These are phyloP conservation scores for Poa pratensis DNA, from an alignment of 176 grass and related monocot genomes.

Conservation along the genomic window DNA sequence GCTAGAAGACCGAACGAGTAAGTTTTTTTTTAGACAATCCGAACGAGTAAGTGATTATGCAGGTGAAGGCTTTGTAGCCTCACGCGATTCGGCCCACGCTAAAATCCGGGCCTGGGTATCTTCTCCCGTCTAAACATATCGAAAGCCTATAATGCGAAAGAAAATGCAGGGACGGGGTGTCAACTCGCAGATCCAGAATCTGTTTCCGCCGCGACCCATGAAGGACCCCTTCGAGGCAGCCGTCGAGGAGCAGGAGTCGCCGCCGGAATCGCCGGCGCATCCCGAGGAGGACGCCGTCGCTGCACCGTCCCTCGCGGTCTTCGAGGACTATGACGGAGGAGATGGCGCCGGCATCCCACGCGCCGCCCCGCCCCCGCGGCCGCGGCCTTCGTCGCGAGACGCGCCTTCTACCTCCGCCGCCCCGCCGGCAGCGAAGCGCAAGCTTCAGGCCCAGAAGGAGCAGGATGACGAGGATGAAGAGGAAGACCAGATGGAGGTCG, in stretches of 20 bases:
- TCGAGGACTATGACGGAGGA: constrained; percentile 51
- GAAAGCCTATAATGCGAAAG: too few relatives aligned
- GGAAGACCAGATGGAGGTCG: constrained; percentile 95
- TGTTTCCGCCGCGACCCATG: constrained; percentile 41
- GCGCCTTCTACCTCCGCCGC: constrained; percentile 25
- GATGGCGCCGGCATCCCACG: constrained; percentile 27
- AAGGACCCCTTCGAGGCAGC: constrained; percentile 98
- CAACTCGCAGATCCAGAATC: background rate
- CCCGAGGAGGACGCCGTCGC: constrained; percentile 49
- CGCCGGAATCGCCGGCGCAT: constrained; percentile 66
- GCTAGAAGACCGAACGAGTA: too few relatives aligned
- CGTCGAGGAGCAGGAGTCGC: constrained; percentile 89
- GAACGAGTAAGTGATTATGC: too few relatives aligned
- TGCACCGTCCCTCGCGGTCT: background rate
- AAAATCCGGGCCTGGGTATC: too few relatives aligned
- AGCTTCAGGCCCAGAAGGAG: constrained; percentile 52
- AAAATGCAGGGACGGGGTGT: too few relatives aligned
- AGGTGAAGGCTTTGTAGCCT: too few relatives aligned
- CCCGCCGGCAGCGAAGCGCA: constrained; percentile 35
- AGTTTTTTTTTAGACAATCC: too few relatives aligned
- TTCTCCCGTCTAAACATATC: too few relatives aligned
- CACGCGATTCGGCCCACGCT: too few relatives aligned
- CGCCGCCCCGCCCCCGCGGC: constrained; percentile 32
- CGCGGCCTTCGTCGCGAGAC: constrained; percentile 23
- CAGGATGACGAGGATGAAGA: constrained; percentile 91